Evolutionary conservation across 495 filamentous ascomycete species (phyloP), one percentile per base, ranked within the genome.

Genomic region (Penicillium fimorum): DNA sequence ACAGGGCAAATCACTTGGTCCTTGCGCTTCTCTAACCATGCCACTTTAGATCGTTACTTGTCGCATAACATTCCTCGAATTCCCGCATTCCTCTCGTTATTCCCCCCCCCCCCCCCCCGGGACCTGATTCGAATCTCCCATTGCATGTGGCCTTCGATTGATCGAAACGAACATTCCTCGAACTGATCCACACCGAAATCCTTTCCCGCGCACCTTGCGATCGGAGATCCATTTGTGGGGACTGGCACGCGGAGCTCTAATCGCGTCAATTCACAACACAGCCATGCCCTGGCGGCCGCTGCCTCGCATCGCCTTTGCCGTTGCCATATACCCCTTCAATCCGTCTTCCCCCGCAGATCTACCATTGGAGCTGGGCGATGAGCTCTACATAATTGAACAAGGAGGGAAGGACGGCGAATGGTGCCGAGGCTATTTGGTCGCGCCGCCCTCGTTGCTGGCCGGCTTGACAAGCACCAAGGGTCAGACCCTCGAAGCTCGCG

Each of bases 351-450:
- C 92, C 29, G 90, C 90, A 63, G 94, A 98, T 72, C 85, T 98
- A n/a, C 93, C 94, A 13, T 84, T 98, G 64, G 91, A 98, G 72
- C 86, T 98, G 27, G 94, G 94, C 67, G 94, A 98, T 80, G 94
- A 97, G 72, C 79, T 98, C 50, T 98, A 98, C 73, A 96, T 98
- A 53, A 96, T 98, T 66, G 94, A 98, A 75, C 90, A 96, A 72
- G 87, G 87, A n/a, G 92, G 92, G 4, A 72, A 70, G 22, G 82
- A 95, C 72, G 88, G 87, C 59, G 82, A 90, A 65, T 98, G 95
- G 95, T 92, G 89, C 65, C 86, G 94, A 15, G 94, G 94, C 40
- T 98, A 98, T 74, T 81, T 98, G 45, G 87, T 97, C 55, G 90
- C 93, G 64, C 94, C 94, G 8, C 95, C 95, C 6, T 96, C 90